Base-by-base conservation (phyloP, 2,329 filamentous ascomycete genomes). In the Rhynchosporium secalis region DNA sequence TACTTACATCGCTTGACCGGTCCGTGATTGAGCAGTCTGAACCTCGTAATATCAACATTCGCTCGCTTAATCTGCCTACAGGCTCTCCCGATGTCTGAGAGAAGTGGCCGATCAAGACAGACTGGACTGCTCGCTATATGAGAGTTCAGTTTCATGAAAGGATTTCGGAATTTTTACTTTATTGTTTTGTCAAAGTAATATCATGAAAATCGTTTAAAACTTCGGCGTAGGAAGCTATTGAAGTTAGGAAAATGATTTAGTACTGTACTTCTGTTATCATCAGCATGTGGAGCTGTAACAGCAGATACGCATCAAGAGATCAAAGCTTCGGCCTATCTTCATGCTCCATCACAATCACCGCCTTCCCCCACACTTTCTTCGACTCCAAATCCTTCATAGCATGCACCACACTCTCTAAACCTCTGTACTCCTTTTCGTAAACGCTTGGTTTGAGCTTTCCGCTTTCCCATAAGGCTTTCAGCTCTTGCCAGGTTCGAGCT, bases 361-460 rank as follows among this genome's bases (percentile, higher is more conserved):
- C 81, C 68, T 86, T 85, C 2, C 83, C 84, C 75, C 79, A 83
- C 9, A 83, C 76, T 67, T 78, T 83, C 43, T 81, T 76, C 7
- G 74, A 70, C 3, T 76, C 75, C 20, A 86, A 73, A 65, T 85
- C 83, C 46, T 78, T 73, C 68, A 87, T 73, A 4, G 83, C 84
- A 15, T 72, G 70, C 0, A 78, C 75, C 1, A 85, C 77, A 62
- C 77, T 78, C 49, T 79, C 76, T 12, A 87, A 72, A 0, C 83
- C 83, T 20, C 70, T 60, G 65, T 84, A 87, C 8, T 72, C 64
- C 46, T 76, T 75, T 13, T 76, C 74, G 67, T 79, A 85, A 0
- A 85, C 75, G 1, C 82, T 75, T 1, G 85, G 80, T 68, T 77
- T 79, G 62, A 87, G 76, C 49, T 73, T 73, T 1, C 80, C 80